Evolutionary conservation across 345 rosid species (phyloP), one percentile per base, ranked within the genome.

Genomic region (Clausena lansium): DNA sequence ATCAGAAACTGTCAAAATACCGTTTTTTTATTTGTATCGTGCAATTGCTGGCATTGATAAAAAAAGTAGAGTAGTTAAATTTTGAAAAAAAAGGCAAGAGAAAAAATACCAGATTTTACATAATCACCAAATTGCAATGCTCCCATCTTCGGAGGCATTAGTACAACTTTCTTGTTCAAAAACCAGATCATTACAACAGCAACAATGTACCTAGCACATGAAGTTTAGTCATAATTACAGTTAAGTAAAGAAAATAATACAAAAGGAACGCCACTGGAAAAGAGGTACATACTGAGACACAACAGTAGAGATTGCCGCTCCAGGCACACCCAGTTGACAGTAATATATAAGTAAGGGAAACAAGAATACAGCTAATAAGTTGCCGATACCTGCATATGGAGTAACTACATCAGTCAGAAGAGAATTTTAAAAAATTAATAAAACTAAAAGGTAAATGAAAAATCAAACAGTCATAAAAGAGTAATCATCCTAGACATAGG

Each of bases 221-320:
- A 65, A 67, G 38, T 22, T 55, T 64, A 28, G 47, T 70, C 25
- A 27, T 54, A 19, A 28, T 19, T 33, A 76, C 57, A 38, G 39
- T 66, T 35, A 33, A 74, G 22, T 27, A 59, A 15, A n/a, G 32
- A 52, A 79, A 61, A 47, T 22, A 83, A 59, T 36, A 30, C 71
- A 36, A 57, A 58, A 67, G 60, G 66, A 64, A 67, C 52, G 71
- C 5, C 70, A 70, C 61, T 27, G 33, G 69, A 76, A 39, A 60
- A 76, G 78, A 76, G 78, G 73, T 38, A 84, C 95, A 83, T 92
- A 90, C 99, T 96, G 99, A 81, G 97, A 96, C 66, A 84, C 59
- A 79, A 96, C 94, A 57, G 97, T 92, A 55, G 97, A 91, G 75
- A 96, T 84, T 32, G 97, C 98, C 11, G 99, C 99, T 79, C 99